A percentile compares a stretch with the other conserved stretches of the same genome.
Evolutionary conservation across 208 protist genomes (phyloP).

Genomic region (Leishmania tropica): DNA sequence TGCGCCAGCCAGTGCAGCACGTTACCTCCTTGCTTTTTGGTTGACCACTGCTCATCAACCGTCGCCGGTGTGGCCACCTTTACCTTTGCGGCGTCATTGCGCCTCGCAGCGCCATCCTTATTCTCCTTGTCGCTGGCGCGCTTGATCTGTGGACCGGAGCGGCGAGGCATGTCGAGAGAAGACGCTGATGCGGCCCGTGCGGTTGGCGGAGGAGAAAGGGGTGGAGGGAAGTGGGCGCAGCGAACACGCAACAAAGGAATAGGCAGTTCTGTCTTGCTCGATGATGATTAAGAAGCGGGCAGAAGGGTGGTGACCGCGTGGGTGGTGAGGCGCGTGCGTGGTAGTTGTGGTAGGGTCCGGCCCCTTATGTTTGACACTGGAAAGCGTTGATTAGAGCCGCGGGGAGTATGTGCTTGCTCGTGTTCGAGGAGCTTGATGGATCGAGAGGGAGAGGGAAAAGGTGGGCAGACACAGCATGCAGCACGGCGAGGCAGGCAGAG

Average conservation of each 20-base stretch:
- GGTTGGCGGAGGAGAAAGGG: background rate
- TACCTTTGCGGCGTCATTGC: conserved; percentile 8
- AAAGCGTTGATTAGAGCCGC: background rate
- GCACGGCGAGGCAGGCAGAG: background rate
- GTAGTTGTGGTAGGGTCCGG: background rate
- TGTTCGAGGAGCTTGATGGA: background rate
- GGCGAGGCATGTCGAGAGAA: conserved; percentile 12
- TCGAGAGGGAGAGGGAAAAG: background rate
- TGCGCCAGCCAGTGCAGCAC: conserved; percentile 73
- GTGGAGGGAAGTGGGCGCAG: background rate
- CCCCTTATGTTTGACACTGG: background rate
- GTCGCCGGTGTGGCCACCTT: conserved; percentile 1
- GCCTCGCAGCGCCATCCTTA: background rate
- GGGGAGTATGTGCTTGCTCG: background rate
- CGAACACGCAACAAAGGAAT: background rate
- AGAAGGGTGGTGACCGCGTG: background rate
- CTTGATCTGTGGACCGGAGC: conserved; percentile 32
- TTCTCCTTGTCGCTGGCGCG: conserved; percentile 22
- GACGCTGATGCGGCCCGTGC: background rate
- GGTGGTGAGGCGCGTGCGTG: background rate
- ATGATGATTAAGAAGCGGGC: background rate
- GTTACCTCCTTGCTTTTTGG: conserved; percentile 45
- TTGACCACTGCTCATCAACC: conserved; percentile 29
- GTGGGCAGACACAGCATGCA: background rate
- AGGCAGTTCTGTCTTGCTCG: background rate